A percentile compares a stretch with the other conserved stretches of the same genome.
These are phyloP conservation scores for Penicillium coffeae DNA, from an alignment of 495 filamentous ascomycete genomes.

Conservation along the genomic window DNA sequence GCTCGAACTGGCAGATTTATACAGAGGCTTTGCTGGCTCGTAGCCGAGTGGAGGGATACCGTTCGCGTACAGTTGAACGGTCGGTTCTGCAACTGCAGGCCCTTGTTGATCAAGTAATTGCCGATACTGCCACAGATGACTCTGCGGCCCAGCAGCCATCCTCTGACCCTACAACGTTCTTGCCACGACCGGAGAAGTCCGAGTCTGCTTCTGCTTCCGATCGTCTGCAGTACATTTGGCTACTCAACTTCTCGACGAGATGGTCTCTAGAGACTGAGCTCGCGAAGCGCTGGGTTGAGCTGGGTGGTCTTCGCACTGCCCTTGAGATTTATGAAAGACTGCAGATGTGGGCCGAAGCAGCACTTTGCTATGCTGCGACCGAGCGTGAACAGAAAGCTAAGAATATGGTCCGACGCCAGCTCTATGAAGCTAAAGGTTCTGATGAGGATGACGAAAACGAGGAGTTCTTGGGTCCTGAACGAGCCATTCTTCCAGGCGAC, in stretches of 20 bases:
- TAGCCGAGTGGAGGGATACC: slow-evolving; percentile 82
- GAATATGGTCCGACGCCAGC: slow-evolving; percentile 66
- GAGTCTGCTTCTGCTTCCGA: slow-evolving; percentile 76
- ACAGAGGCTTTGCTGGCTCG: slow-evolving; percentile 86
- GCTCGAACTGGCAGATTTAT: slow-evolving; percentile 97
- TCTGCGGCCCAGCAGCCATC: slow-evolving; percentile 26
- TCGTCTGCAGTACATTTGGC: slow-evolving; percentile 76
- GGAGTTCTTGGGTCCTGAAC: slow-evolving; percentile 56
- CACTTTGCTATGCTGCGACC: slow-evolving; percentile 78
- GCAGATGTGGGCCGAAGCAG: slow-evolving; percentile 93
- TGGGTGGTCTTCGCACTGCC: slow-evolving; percentile 83
- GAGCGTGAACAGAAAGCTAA: slow-evolving; percentile 82
- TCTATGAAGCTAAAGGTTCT: slow-evolving; percentile 60
- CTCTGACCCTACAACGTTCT: slow-evolving; percentile 62
- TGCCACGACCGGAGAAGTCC: slow-evolving; percentile 68
- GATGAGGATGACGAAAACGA: slow-evolving; percentile 51
- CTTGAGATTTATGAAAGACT: slow-evolving; percentile 95
- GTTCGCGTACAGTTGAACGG: slow-evolving; percentile 79
- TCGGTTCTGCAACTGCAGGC: slow-evolving; percentile 93
- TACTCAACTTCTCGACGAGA: slow-evolving; percentile 74
- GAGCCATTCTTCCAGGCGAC: slow-evolving; percentile 67
- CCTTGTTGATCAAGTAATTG: slow-evolving; percentile 91
- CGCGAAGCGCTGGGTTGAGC: slow-evolving; percentile 80
- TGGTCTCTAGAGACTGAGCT: slow-evolving; percentile 95
- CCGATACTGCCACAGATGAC: slow-evolving; percentile 63